Base-by-base conservation (phyloP, 371 early-diverging fungal species). In the Mucor saturninus region DNA sequence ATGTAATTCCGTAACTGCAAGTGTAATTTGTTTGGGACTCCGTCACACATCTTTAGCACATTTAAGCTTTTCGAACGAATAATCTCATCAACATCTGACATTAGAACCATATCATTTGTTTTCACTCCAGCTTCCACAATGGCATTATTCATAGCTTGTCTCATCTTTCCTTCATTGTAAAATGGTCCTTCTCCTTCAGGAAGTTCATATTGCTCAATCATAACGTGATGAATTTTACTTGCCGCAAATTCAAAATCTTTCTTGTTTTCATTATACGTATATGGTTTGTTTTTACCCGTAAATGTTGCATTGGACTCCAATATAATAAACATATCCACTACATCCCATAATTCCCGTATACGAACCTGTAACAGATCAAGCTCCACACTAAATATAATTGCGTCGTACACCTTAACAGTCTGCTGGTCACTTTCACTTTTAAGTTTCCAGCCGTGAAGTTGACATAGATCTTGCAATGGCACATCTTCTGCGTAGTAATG, bases 1-100 rank as follows among this genome's bases (percentile, higher is more conserved):
- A 87, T 35, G 66, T 80, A 87, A 56, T 80, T 77, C 11, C 67
- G 61, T 30, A 84, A 65, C 32, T 80, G 79, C 14, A 87, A 60
- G 61, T 85, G 83, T 13, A 87, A 45, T 5, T 67, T 54, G 9
- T 62, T 56, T 7, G 87, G 87, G 4, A 75, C 69, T n/a, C 73
- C 77, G 4, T 64, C 45, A 61, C 87, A 87, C 1, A 32, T 42
- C 30, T 68, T 71, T 13, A 73, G 6, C 2, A 73, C 11, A 14
- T 62, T 51, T 11, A 77, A n/a, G 1, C 72, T 69, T 21, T 69
- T 57, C 5, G 50, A 56, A 45, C 68, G 51, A 2, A 67, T 51
- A 3, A 73, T 43, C 53, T 77, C 77, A 51, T 74, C 77, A 26
- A 72, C 72, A 58, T 77, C 77, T 4, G 67, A 62, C 61, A 68